These are phyloP conservation scores for Ogataea zsoltii DNA, from an alignment of 805 yeast genomes.

Conservation along the genomic window DNA sequence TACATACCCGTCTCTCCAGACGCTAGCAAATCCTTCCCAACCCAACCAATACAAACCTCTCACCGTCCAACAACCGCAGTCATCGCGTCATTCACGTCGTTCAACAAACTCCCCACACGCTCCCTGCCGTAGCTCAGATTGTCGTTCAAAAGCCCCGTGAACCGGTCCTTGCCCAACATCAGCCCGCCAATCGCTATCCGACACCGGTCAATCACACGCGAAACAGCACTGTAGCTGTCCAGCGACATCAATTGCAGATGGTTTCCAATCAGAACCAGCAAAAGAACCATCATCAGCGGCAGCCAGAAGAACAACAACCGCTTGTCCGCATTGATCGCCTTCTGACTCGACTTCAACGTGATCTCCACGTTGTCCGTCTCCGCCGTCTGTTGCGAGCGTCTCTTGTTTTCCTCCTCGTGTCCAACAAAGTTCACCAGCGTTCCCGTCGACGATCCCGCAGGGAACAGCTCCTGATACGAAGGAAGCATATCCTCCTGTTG, in stretches of 20 bases:
- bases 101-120: constrained; percentile 35
- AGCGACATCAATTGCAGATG: constrained; percentile 28
- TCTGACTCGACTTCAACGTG: constrained; percentile 35
- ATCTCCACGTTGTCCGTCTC: constrained; percentile 14
- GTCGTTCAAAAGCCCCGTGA: constrained; percentile 36
- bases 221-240: constrained; percentile 21
- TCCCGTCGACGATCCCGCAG: constrained; percentile 41
- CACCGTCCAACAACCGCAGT: constrained; percentile 30
- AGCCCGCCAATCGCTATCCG: constrained; percentile 48
- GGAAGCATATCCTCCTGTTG: constrained; percentile 59
- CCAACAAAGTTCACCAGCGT: constrained; percentile 32
- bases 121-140: constrained; percentile 34
- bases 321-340: constrained; percentile 66
- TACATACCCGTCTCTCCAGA: no score
- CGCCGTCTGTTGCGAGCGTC: constrained; percentile 6
- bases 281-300: constrained; percentile 64
- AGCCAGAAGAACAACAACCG: constrained; percentile 91
- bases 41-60: background rate
- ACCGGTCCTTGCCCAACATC: constrained; percentile 48
- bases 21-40: no score
- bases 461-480: constrained; percentile 74
- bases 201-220: constrained; percentile 38
- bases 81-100: constrained; percentile 44
- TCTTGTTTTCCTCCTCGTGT: constrained; percentile 20
- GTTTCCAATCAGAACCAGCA: constrained; percentile 40